A percentile compares a stretch with the other conserved stretches of the same genome.
phyloP scores from a whole-genome alignment of 306 rosid genomes.

The Corylus americana region DNA sequence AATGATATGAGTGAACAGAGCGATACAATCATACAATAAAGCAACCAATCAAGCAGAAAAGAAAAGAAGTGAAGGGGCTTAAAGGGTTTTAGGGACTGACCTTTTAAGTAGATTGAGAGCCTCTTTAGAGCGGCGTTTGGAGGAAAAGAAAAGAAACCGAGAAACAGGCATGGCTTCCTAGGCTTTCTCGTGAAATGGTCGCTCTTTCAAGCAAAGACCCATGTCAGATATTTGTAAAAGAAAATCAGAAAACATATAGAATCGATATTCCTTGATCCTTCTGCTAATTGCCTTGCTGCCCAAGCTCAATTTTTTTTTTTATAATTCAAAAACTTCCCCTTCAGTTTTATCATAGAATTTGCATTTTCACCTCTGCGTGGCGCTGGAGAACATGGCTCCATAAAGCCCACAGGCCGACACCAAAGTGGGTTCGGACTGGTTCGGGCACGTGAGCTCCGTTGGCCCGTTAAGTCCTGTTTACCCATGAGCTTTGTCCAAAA shows the following conservation, averaged over 20 bases:
- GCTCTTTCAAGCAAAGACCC: constrained; percentile 17
- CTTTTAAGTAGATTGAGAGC: constrained; percentile 53
- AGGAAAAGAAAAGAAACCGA: constrained; percentile 46
- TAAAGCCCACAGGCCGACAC: neutral
- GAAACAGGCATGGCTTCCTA: constrained; percentile 47
- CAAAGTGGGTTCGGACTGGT: neutral
- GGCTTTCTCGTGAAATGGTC: constrained; percentile 2
- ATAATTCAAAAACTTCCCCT: neutral
- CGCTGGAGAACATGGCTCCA: neutral
- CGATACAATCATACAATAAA: constrained; percentile 5
- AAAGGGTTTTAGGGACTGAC: constrained; percentile 37
- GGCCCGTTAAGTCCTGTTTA: neutral
- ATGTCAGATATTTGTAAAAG: neutral
- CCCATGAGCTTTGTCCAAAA: too few species aligned
- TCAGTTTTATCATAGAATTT: neutral
- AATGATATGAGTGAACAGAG: neutral
- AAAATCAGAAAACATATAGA: neutral
- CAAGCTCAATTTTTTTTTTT: constrained; percentile 14
- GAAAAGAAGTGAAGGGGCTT: neutral
- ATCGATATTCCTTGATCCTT: neutral
- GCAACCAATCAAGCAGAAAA: neutral
- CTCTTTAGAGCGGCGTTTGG: constrained; percentile 41
- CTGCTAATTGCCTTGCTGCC: constrained; percentile 25
- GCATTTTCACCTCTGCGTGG: neutral
- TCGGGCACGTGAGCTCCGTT: neutral